phyloP scores from a whole-genome alignment of 192 early-diverging fungal genomes.

The Lunasporangiospora selenospora region DNA sequence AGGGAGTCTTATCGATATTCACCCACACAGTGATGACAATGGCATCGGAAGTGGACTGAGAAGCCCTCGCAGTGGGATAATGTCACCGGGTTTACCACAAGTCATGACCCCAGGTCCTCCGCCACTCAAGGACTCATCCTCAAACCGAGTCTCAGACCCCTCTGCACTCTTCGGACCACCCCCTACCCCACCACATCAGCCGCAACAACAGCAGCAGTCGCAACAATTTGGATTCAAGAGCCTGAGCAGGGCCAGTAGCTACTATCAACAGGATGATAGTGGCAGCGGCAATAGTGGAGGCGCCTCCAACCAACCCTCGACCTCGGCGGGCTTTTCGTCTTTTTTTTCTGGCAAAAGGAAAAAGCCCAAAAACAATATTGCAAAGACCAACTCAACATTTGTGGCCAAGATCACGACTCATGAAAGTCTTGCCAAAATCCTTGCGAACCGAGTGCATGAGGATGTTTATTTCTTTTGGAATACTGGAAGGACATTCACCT shows the following conservation, averaged over 20 bases:
- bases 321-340: constrained; percentile 40
- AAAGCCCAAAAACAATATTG: constrained; percentile 70
- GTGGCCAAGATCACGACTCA: constrained; percentile 74
- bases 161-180: constrained; percentile 37
- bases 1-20: constrained; percentile 31
- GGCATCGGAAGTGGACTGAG: constrained; percentile 2
- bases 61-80: constrained; percentile 13
- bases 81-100: constrained; percentile 22
- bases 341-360: constrained; percentile 42
- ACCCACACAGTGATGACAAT: constrained; percentile 21
- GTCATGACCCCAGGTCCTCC: constrained; percentile 17
- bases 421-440: constrained; percentile 71
- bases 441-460: constrained; percentile 60
- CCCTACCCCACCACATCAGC: constrained; percentile 15
- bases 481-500: constrained; percentile 71
- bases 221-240: constrained; percentile 8
- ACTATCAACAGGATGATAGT: constrained; percentile 15
- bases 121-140: constrained; percentile 30
- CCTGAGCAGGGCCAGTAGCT: constrained; percentile 25
- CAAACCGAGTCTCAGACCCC: constrained; percentile 21
- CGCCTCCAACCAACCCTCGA: constrained; percentile 3
- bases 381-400: constrained; percentile 78
- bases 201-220: constrained; percentile 7
- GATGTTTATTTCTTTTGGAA: constrained; percentile 81
- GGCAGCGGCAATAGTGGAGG: constrained; percentile 21